A percentile compares a stretch with the other conserved stretches of the same genome.
Evolutionary conservation across 2,329 filamentous ascomycete genomes (phyloP).

Genomic region (Dothistroma septosporum): DNA sequence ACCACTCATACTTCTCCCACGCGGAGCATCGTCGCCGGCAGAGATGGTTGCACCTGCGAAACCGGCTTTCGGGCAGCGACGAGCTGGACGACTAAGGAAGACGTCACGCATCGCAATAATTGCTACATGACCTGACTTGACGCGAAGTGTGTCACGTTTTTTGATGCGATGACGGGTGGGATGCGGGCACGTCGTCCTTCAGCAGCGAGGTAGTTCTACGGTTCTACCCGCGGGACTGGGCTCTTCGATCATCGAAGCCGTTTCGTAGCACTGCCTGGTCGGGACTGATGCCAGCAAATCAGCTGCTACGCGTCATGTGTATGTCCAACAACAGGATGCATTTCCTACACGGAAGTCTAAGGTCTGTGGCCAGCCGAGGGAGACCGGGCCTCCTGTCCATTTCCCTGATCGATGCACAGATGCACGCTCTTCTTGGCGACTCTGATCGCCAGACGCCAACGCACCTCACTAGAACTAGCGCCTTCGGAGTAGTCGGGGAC

Average conservation of each 20-base stretch:
- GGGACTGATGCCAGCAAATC: neutral
- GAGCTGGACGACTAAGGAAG: neutral
- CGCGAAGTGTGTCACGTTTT: no score
- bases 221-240: no score
- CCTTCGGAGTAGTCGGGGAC: neutral
- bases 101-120: neutral
- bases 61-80: neutral
- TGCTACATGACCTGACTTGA: neutral
- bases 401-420: neutral
- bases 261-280: no score
- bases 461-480: no score
- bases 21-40: neutral
- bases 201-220: no score
- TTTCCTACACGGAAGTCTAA: neutral
- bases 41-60: neutral
- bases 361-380: neutral
- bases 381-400: neutral
- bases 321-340: neutral
- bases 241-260: no score
- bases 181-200: no score
- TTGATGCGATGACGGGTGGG: no score
- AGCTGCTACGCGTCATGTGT: neutral
- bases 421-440: neutral
- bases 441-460: no score
- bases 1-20: neutral